phyloP scores from a whole-genome alignment of 495 filamentous ascomycete species.

The Hypomontagnella monticulosa region DNA sequence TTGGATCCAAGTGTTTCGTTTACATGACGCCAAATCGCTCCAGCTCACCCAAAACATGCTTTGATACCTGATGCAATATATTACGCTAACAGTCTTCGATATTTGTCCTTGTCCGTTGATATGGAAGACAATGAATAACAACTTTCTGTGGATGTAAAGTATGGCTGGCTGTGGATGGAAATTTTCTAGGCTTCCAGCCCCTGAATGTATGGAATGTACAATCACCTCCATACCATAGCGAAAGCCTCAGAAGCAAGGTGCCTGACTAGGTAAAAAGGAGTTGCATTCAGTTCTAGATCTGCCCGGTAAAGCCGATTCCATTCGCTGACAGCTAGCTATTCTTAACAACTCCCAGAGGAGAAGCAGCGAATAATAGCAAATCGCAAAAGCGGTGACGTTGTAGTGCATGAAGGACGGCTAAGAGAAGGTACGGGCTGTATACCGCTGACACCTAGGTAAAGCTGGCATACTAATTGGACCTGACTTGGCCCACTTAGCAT shows the following conservation, averaged over 20 bases:
- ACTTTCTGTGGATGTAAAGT: background rate
- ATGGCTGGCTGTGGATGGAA: background rate
- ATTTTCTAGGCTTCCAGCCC: conserved; percentile 22
- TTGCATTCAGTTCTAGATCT: conserved; percentile 31
- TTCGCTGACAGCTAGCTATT: conserved; percentile 26
- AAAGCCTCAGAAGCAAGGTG: conserved; percentile 10
- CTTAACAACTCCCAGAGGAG: conserved; percentile 17
- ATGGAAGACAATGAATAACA: conserved; percentile 9
- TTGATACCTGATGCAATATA: conserved; percentile 16
- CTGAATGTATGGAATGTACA: conserved; percentile 13
- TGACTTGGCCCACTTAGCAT: too few species aligned
- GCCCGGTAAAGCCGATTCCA: conserved; percentile 29
- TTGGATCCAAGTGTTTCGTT: conserved; percentile 20
- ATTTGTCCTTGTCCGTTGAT: background rate
- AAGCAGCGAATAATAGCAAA: conserved; percentile 25
- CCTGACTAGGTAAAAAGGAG: conserved; percentile 39
- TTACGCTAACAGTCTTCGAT: background rate
- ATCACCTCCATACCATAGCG: background rate
- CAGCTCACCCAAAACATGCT: background rate
- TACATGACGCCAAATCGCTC: background rate
- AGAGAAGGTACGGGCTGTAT: conserved; percentile 1
- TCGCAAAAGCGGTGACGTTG: conserved; percentile 34
- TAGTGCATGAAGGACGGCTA: conserved; percentile 27
- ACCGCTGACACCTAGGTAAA: too few species aligned
- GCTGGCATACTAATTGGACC: too few species aligned